Conservation (phyloP, 768 basidiomycete genomes). For the Podaxis sp. region DNA sequence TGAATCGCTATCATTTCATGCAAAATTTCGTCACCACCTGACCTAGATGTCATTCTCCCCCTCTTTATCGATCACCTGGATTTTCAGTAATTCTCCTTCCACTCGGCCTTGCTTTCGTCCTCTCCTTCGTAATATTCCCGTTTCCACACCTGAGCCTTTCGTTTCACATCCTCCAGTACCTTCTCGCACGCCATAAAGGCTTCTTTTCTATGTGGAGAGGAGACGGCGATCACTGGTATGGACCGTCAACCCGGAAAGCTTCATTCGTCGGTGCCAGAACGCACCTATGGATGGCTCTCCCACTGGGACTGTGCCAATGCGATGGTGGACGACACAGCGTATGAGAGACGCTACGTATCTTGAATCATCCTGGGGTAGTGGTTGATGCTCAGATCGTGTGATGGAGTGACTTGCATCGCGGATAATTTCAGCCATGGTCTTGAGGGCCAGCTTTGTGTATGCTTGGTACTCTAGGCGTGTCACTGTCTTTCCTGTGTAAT, state of each 20-base stretch:
- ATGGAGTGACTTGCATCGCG: slow-evolving; percentile 40
- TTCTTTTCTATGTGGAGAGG: slow-evolving; percentile 81
- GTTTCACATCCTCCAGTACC: slow-evolving; percentile 85
- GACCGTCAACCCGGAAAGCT: slow-evolving; percentile 1
- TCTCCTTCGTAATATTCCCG: slow-evolving; percentile 82
- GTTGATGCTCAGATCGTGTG: slow-evolving; percentile 44
- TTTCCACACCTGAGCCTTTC: slow-evolving; percentile 88
- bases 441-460: slow-evolving; percentile 78
- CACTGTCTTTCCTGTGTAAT: slow-evolving; percentile 59
- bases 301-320: slow-evolving; percentile 75
- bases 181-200: slow-evolving; percentile 78
- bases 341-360: slow-evolving; percentile 39
- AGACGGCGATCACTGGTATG: slow-evolving; percentile 69
- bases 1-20: slow-evolving; percentile 26
- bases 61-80: neutral
- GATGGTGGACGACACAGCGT: slow-evolving; percentile 68
- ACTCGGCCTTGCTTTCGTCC: slow-evolving; percentile 58
- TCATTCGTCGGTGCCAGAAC: slow-evolving; percentile 4
- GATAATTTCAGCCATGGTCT: slow-evolving; percentile 68
- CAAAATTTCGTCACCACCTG: slow-evolving; percentile 1
- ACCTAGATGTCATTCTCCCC: neutral
- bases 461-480: slow-evolving; percentile 81
- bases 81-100: slow-evolving; percentile 61
- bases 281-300: slow-evolving; percentile 73
- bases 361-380: slow-evolving; percentile 20